Percentiles rank a stretch among this genome's conserved stretches.
These are phyloP conservation scores for Setaria viridis DNA, from an alignment of 202 grass and related monocot species.

Conservation along the genomic window DNA sequence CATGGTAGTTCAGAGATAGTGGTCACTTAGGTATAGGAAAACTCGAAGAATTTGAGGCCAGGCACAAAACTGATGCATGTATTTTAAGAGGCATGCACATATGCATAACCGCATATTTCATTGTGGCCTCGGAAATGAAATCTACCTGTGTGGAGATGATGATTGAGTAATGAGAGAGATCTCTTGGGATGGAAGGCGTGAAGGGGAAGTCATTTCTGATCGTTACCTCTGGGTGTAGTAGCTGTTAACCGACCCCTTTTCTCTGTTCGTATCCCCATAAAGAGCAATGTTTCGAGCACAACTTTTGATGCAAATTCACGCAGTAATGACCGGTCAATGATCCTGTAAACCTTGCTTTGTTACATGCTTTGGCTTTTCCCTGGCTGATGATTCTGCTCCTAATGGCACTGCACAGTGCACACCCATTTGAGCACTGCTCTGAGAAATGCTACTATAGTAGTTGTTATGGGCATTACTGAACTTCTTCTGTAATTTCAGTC, in stretches of 20 bases:
- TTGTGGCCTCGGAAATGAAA: background rate
- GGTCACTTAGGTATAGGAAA: constrained; percentile 18
- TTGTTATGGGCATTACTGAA: background rate
- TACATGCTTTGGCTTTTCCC: constrained; percentile 52
- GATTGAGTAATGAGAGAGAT: constrained; percentile 48
- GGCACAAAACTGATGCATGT: constrained; percentile 19
- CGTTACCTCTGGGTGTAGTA: constrained; percentile 27
- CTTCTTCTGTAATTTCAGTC: background rate
- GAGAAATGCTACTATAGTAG: background rate
- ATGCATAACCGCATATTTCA: background rate
- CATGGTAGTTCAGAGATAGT: background rate
- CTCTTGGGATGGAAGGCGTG: constrained; percentile 50
- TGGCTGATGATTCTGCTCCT: constrained; percentile 36
- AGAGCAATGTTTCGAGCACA: constrained; percentile 58
- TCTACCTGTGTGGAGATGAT: background rate
- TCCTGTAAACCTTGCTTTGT: constrained; percentile 60
- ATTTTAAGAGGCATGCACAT: background rate
- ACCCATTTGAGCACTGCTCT: constrained; percentile 26
- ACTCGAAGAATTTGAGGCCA: background rate
- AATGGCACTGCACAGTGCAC: constrained; percentile 27
- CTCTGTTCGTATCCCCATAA: constrained; percentile 62
- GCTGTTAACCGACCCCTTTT: constrained; percentile 45
- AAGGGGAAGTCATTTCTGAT: constrained; percentile 44
- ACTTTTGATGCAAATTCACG: constrained; percentile 66
- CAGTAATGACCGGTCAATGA: constrained; percentile 71